These are phyloP conservation scores for Cladobotryum mycophilum DNA, from an alignment of 2,329 filamentous ascomycete species.

Conservation along the genomic window DNA sequence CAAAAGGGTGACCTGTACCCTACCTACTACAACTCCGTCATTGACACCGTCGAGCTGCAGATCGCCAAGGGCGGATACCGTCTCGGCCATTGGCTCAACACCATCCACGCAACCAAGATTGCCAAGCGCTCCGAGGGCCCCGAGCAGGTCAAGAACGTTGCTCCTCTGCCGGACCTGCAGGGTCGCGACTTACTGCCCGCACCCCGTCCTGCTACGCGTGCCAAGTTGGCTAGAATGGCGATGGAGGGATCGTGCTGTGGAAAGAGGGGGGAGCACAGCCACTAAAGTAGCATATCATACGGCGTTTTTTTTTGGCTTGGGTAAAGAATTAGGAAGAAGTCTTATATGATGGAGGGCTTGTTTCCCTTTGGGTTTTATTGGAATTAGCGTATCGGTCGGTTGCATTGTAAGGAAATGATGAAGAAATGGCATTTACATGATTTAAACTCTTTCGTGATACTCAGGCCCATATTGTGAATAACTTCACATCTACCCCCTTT, in stretches of 20 bases:
- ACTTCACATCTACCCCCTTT: no score
- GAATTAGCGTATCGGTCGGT: no score
- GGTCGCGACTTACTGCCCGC: slow-evolving; percentile 21
- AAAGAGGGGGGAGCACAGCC: slow-evolving; percentile 9
- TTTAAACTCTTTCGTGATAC: no score
- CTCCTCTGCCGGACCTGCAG: slow-evolving; percentile 15
- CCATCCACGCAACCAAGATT: slow-evolving; percentile 16
- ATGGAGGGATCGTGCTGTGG: slow-evolving; percentile 18
- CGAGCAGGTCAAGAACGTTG: neutral
- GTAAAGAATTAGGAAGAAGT: no score
- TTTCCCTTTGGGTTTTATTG: no score
- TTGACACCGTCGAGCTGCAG: slow-evolving; percentile 35
- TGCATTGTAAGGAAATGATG: no score
- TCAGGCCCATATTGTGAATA: no score
- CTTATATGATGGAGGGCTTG: no score
- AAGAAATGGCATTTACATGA: no score
- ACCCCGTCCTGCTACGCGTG: slow-evolving; percentile 18
- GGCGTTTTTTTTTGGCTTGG: no score
- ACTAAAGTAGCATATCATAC: neutral
- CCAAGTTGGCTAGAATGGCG: slow-evolving; percentile 22
- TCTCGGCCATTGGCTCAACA: slow-evolving; percentile 26
- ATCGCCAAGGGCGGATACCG: slow-evolving; percentile 40
- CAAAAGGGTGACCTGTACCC: slow-evolving; percentile 34
- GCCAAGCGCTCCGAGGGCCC: slow-evolving; percentile 14
- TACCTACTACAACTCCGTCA: slow-evolving; percentile 32